Base-by-base conservation (phyloP, 1,284 basidiomycete genomes). In the Cronartium quercuum region DNA sequence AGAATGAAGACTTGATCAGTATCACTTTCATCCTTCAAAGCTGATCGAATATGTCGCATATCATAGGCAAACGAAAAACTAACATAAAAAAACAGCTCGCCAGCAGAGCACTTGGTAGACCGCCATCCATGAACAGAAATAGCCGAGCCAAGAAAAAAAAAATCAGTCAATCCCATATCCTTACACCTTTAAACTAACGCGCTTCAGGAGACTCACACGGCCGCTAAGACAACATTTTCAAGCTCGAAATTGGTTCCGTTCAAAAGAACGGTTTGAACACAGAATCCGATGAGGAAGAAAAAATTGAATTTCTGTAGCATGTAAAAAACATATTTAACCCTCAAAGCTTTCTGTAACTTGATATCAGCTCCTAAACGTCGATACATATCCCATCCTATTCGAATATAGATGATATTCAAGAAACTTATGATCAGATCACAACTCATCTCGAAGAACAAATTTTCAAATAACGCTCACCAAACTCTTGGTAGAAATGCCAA, bases 271-370 rank as follows among this genome's bases (percentile, higher is more conserved):
- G 62, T 71, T 35, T 64, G 63, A 6, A 73, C 55, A 38, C 70
- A 66, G 55, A 73, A 73, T 40, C 70, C 70, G 18, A 73, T 35
- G 44, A 73, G 55, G 60, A 73, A 73, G 47, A 73, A 73, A n/a
- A 73, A 65, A 29, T 73, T 73, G 51, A 73, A 73, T 55, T 73
- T 73, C 64, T 73, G 70, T n/a, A 73, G 34, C 47, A 73, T 21
- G 63, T 51, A 73, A 41, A 73, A 73, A 9, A 65, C 60, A 38
- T 42, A 73, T 65, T 66, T 73, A 21, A 58, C 29, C 38, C 37
- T 40, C 47, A 73, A 57, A 6, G 55, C 55, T 60, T 60, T 65
- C 37, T 47, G 12, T 9, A 73, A 42, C 7, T 51, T 51, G 12
- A 65, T 57, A 55, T 73, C 63, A 1, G 70, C 70, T 13, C 70